A percentile compares a stretch with the other conserved stretches of the same genome.
Conservation (phyloP, 225 moss, liverwort and hornwort species). For the Marchantia polymorpha region DNA sequence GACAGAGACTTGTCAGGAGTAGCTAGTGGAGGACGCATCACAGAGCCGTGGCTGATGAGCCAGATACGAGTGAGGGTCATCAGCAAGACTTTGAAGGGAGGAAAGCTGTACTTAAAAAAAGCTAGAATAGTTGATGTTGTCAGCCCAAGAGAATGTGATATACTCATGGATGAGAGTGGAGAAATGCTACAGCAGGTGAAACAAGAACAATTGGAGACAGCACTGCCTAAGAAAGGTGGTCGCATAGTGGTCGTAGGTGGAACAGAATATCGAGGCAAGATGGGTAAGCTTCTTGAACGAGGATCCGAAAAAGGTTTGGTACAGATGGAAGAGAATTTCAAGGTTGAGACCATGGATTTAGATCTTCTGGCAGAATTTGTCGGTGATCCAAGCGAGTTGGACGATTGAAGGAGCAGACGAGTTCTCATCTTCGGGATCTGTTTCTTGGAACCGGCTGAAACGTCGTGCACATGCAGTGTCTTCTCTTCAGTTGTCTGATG, state of each 20-base stretch:
- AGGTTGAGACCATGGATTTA: conserved; percentile 41
- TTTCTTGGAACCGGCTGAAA: background rate
- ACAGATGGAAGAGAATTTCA: conserved; percentile 53
- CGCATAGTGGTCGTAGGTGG: conserved; percentile 51
- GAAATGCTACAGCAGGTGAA: conserved; percentile 50
- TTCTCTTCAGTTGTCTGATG: background rate
- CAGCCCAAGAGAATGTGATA: conserved; percentile 45
- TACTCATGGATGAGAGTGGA: conserved; percentile 52
- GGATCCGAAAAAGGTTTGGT: conserved; percentile 44
- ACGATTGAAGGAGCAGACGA: conserved; percentile 15
- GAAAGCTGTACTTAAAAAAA: conserved; percentile 48
- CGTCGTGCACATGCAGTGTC: background rate
- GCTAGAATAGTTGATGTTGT: conserved; percentile 50
- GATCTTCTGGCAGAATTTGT: conserved; percentile 53
- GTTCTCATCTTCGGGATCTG: background rate
- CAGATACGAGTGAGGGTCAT: conserved; percentile 53
- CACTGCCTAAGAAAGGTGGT: conserved; percentile 52
- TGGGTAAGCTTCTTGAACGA: conserved; percentile 46
- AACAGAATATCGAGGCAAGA: conserved; percentile 32
- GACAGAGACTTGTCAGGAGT: conserved; percentile 8
- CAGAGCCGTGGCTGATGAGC: conserved; percentile 44
- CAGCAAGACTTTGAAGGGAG: conserved; percentile 52
- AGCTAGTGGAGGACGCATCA: conserved; percentile 11
- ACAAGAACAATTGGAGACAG: conserved; percentile 52
- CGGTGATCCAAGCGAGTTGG: conserved; percentile 38